A percentile compares a stretch with the other conserved stretches of the same genome.
Evolutionary conservation across 129 eudicot species (phyloP).

Genomic region (Logfia minima): DNA sequence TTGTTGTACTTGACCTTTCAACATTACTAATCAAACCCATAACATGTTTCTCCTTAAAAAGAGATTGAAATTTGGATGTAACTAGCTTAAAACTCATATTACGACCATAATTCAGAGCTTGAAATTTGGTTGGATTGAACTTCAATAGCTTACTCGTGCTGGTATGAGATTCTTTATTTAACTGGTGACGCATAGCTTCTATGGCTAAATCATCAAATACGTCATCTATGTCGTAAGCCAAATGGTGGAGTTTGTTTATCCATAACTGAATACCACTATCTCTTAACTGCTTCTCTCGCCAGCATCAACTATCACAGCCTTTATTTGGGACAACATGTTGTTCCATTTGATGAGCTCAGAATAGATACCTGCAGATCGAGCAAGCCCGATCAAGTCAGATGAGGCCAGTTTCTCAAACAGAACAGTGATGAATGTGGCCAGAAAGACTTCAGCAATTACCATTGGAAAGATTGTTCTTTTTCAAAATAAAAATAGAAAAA

Average conservation of each 20-base stretch:
- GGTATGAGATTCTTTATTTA: neutral
- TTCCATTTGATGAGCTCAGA: slow-evolving; percentile 20
- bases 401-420: slow-evolving; percentile 38
- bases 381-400: slow-evolving; percentile 1
- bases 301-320: slow-evolving; percentile 41
- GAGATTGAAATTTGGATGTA: neutral
- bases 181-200: slow-evolving; percentile 24
- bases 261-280: slow-evolving; percentile 17
- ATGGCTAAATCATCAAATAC: slow-evolving; percentile 38
- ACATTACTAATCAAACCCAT: too few species aligned
- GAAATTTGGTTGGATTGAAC: neutral
- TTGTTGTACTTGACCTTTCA: too few species aligned
- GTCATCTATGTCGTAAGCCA: slow-evolving; percentile 44
- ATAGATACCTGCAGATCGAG: slow-evolving; percentile 27
- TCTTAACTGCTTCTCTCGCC: slow-evolving; percentile 35
- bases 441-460: slow-evolving; percentile 28
- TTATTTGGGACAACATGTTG: slow-evolving; percentile 1
- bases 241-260: slow-evolving; percentile 34
- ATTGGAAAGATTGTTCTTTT: neutral
- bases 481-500: too few species aligned
- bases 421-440: slow-evolving; percentile 27
- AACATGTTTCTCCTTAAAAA: too few species aligned
- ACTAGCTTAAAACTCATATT: slow-evolving; percentile 2
- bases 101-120: slow-evolving; percentile 2
- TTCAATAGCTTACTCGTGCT: slow-evolving; percentile 3